These are phyloP conservation scores for Fomitopsis palustris DNA, from an alignment of 1,284 basidiomycete species.

Conservation along the genomic window DNA sequence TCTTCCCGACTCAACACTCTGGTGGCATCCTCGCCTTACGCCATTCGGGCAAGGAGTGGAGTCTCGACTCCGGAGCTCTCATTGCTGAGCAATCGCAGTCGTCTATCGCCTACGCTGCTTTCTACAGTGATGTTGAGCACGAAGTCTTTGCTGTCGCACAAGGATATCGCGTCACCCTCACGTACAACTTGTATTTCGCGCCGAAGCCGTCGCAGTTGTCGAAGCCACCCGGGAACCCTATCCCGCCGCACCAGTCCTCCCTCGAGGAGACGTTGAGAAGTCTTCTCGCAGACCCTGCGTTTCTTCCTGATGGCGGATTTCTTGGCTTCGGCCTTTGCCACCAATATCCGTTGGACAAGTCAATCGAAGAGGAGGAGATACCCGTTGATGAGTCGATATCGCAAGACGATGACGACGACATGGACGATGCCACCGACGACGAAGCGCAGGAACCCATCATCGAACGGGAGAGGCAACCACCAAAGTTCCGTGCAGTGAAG, in stretches of 20 bases:
- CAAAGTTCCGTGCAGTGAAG: no score
- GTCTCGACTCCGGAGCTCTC: slow-evolving; percentile 30
- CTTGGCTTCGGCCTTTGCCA: slow-evolving; percentile 37
- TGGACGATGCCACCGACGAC: no score
- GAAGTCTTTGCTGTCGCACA: slow-evolving; percentile 42
- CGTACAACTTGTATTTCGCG: slow-evolving; percentile 37
- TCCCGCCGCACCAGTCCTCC: slow-evolving; percentile 1
- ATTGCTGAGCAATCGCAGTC: slow-evolving; percentile 10
- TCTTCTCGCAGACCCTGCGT: slow-evolving; percentile 23
- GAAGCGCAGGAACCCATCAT: no score
- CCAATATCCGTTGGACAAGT: slow-evolving; percentile 21
- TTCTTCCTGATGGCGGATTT: slow-evolving; percentile 30
- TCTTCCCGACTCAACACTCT: slow-evolving; percentile 37
- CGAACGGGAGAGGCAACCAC: no score
- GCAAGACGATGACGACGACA: no score
- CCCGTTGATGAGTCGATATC: no score
- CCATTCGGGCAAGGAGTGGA: slow-evolving; percentile 22
- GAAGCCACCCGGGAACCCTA: not conserved
- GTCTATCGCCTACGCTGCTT: slow-evolving; percentile 31
- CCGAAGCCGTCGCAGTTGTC: not conserved
- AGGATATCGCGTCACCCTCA: slow-evolving; percentile 41
- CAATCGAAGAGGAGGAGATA: no score
- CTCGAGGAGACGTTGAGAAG: slow-evolving; percentile 9
- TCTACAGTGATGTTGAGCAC: slow-evolving; percentile 43
- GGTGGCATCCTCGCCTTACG: slow-evolving; percentile 38